Conservation (phyloP, 805 yeast genomes). For the Lipomyces sp. region DNA sequence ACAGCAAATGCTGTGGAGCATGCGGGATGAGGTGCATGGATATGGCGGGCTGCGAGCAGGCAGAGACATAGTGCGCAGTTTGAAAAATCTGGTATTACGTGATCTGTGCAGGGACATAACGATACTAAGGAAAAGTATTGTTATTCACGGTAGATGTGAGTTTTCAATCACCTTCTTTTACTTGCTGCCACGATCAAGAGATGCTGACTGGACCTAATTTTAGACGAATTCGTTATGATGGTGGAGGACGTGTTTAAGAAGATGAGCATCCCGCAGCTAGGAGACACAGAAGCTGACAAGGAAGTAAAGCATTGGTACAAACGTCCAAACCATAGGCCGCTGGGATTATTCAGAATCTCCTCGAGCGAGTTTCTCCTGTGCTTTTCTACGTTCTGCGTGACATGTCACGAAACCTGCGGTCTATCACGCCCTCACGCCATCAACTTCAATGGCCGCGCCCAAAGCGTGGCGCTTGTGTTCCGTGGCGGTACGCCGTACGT, state of each 20-base stretch:
- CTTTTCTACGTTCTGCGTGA: slow-evolving; percentile 68
- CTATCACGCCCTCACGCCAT: slow-evolving; percentile 42
- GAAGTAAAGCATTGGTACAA: neutral
- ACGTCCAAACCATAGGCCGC: slow-evolving; percentile 41
- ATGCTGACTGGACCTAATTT: neutral
- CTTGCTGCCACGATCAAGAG: slow-evolving; percentile 43
- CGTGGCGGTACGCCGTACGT: slow-evolving; percentile 42
- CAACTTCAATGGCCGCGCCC: slow-evolving; percentile 40
- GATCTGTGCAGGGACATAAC: slow-evolving; percentile 60
- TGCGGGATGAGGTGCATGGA: slow-evolving; percentile 3
- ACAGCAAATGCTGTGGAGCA: neutral
- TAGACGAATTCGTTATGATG: neutral
- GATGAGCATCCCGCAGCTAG: too few species aligned
- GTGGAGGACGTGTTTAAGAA: too few species aligned
- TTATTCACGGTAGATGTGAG: slow-evolving; percentile 62
- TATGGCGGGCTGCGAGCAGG: neutral
- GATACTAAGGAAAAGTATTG: slow-evolving; percentile 61
- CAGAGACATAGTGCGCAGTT: slow-evolving; percentile 43
- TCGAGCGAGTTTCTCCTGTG: slow-evolving; percentile 56
- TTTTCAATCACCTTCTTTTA: too few species aligned
- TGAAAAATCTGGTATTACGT: slow-evolving; percentile 49
- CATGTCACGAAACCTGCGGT: slow-evolving; percentile 51
- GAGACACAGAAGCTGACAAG: too few species aligned
- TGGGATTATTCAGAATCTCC: slow-evolving; percentile 59
- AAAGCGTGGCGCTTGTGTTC: slow-evolving; percentile 41